Conservation (phyloP, 768 basidiomycete species). For the Floccularia luteovirens region DNA sequence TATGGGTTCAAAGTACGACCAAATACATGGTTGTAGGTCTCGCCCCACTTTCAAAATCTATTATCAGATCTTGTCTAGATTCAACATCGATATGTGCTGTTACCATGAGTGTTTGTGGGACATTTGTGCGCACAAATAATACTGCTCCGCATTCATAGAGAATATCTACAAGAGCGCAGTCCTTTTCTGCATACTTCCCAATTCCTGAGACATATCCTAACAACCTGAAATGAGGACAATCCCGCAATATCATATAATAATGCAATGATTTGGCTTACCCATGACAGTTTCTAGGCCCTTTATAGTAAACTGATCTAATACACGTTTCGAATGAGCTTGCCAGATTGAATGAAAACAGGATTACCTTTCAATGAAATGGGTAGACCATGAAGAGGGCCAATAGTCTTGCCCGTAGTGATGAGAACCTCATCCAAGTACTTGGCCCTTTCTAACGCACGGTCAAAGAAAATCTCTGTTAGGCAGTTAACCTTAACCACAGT, state of each 20-base stretch:
- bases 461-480: slow-evolving; percentile 51
- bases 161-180: slow-evolving; percentile 46
- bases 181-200: slow-evolving; percentile 33
- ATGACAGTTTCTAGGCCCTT: slow-evolving; percentile 48
- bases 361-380: slow-evolving; percentile 33
- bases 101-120: slow-evolving; percentile 50
- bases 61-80: neutral
- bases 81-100: neutral
- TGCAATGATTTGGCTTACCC: slow-evolving; percentile 10
- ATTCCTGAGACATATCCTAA: slow-evolving; percentile 50
- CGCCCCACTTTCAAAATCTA: slow-evolving; percentile 29
- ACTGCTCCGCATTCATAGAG: slow-evolving; percentile 50
- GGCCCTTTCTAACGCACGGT: slow-evolving; percentile 40
- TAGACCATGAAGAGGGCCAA: slow-evolving; percentile 45
- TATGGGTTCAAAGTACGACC: slow-evolving; percentile 57
- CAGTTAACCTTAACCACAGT: slow-evolving; percentile 32
- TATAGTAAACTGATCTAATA: slow-evolving; percentile 47
- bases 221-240: neutral
- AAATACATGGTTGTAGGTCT: slow-evolving; percentile 56
- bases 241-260: neutral
- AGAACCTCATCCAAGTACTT: slow-evolving; percentile 41
- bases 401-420: slow-evolving; percentile 32
- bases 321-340: slow-evolving; percentile 1
- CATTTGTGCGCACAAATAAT: slow-evolving; percentile 47
- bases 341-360: neutral